Percentiles rank a stretch among this genome's conserved stretches.
Evolutionary conservation across 2,329 filamentous ascomycete species (phyloP).

Genomic region (Dichotomopilus funicola): DNA sequence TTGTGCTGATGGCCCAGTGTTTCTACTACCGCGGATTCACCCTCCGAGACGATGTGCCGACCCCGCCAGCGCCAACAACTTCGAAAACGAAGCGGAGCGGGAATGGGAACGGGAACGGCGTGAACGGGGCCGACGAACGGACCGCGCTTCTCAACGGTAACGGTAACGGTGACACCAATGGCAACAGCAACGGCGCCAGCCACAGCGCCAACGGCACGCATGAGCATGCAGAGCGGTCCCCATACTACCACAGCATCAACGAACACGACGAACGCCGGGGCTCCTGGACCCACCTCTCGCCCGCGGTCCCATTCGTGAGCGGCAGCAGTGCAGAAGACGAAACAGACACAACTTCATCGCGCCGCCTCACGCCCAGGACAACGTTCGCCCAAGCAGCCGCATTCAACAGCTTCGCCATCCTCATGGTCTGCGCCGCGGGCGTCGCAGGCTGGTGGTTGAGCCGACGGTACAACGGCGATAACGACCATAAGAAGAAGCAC

Average conservation of each 20-base stretch:
- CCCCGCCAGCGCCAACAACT: conserved; percentile 1
- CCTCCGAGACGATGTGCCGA: conserved; percentile 47
- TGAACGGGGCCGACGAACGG: conserved; percentile 43
- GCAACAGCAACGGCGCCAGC: neutral
- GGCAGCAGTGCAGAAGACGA: conserved; percentile 16
- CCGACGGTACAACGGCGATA: conserved; percentile 44
- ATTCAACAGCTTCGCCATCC: conserved; percentile 69
- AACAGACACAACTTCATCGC: conserved; percentile 34
- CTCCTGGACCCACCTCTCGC: conserved; percentile 66
- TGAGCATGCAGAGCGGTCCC: conserved; percentile 34
- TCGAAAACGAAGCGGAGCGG: conserved; percentile 7
- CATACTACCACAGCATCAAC: conserved; percentile 22
- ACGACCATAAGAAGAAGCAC: conserved; percentile 34
- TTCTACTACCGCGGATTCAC: conserved; percentile 93
- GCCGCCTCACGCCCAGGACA: conserved; percentile 33
- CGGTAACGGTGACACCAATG: neutral
- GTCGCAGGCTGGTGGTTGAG: conserved; percentile 80
- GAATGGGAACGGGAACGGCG: neutral
- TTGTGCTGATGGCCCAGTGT: conserved; percentile 81
- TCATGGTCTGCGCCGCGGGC: conserved; percentile 79
- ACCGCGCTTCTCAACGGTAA: conserved; percentile 39
- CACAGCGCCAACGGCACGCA: neutral
- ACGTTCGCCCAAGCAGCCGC: conserved; percentile 52
- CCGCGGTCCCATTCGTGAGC: conserved; percentile 69
- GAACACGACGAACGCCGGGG: conserved; percentile 40